phyloP scores from a whole-genome alignment of 495 filamentous ascomycete genomes.

The Aspergillus baeticus region DNA sequence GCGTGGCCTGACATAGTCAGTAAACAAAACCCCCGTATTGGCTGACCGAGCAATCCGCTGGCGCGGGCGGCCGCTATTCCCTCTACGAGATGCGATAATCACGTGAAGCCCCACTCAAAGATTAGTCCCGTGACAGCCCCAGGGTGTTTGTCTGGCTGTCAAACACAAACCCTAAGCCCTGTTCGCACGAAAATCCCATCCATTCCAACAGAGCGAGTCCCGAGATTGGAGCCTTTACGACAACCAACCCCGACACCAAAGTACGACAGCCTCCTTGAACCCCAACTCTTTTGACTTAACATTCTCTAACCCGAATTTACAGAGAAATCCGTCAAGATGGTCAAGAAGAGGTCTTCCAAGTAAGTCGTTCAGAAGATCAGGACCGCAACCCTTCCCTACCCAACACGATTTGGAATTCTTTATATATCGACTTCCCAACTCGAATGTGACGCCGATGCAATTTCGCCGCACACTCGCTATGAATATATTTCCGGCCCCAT shows the following conservation, averaged over 20 bases:
- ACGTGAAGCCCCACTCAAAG: too few relatives aligned
- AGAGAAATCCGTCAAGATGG: conserved; percentile 81
- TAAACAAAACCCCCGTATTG: conserved; percentile 26
- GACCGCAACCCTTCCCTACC: conserved; percentile 28
- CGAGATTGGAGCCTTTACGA: conserved; percentile 39
- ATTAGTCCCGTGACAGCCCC: too few relatives aligned
- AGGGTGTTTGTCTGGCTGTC: too few relatives aligned
- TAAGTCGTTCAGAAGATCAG: too few relatives aligned
- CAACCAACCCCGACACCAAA: conserved; percentile 49
- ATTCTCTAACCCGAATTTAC: conserved; percentile 28
- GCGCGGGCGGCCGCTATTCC: conserved; percentile 8
- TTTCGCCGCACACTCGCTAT: conserved; percentile 13
- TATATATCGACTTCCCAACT: conserved; percentile 21
- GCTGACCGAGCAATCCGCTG: conserved; percentile 13
- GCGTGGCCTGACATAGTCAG: conserved; percentile 13
- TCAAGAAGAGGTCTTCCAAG: conserved; percentile 99
- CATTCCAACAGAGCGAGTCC: conserved; percentile 37
- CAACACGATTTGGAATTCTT: conserved; percentile 5
- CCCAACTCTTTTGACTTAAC: conserved; percentile 16
- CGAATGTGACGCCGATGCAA: conserved; percentile 33
- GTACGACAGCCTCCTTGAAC: conserved; percentile 34
- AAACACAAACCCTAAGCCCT: conserved; percentile 39
- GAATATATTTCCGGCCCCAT: background rate
- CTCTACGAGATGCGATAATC: background rate
- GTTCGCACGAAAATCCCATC: too few relatives aligned